Conservation (phyloP, 2,329 filamentous ascomycete species). For the Venturia asperata region DNA sequence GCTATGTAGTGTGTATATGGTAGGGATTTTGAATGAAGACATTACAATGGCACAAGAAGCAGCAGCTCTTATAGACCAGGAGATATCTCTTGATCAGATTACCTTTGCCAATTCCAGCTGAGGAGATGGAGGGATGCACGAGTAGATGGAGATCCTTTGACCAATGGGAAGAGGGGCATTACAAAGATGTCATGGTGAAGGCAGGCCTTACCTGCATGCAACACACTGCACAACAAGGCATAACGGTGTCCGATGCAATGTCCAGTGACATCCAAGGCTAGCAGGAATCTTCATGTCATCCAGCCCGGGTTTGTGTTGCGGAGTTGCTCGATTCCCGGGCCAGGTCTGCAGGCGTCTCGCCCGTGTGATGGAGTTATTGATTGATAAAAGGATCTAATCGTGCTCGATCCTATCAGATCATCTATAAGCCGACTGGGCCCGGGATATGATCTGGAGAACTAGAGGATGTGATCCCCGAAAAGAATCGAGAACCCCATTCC, state of each 20-base stretch:
- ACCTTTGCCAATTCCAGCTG: background rate
- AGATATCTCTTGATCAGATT: background rate
- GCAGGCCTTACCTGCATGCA: constrained; percentile 4
- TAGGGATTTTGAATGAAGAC: background rate
- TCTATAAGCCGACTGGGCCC: constrained; percentile 7
- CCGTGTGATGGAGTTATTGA: constrained; percentile 2
- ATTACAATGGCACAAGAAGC: background rate
- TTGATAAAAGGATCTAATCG: constrained; percentile 8
- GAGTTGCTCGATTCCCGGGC: background rate
- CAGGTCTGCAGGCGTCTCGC: background rate
- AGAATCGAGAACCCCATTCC: background rate
- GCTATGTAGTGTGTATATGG: background rate
- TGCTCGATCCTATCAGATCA: constrained; percentile 11
- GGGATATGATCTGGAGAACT: background rate
- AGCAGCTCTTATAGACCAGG: background rate
- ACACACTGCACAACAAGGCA: background rate
- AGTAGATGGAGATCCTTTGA: background rate
- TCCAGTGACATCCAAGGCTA: background rate
- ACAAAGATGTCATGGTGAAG: constrained; percentile 5
- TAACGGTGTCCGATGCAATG: background rate
- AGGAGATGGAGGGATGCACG: background rate
- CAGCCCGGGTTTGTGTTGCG: background rate
- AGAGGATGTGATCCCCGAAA: background rate
- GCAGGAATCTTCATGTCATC: background rate
- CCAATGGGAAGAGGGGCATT: background rate